Evolutionary conservation across 2,329 filamentous ascomycete species (phyloP).

Genomic region (Sclerotinia trifoliorum): DNA sequence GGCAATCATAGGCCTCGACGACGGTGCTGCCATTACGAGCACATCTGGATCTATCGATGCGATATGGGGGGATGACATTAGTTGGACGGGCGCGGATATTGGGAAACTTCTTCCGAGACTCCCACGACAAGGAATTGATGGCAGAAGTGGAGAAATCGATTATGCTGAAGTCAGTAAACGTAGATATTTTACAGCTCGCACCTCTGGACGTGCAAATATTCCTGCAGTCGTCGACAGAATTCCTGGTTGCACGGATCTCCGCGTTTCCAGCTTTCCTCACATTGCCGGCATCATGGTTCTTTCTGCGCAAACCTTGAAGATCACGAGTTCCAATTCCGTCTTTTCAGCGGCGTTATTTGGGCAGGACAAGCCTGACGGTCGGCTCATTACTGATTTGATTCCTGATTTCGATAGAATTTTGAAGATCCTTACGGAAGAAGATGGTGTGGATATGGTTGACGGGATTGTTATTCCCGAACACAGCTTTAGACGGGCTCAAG

Average conservation of each 20-base stretch:
- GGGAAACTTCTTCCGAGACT: slow-evolving; percentile 77
- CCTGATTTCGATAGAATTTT: slow-evolving; percentile 85
- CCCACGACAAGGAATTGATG: slow-evolving; percentile 71
- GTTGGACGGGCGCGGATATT: slow-evolving; percentile 69
- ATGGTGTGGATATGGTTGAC: slow-evolving; percentile 78
- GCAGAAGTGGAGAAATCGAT: slow-evolving; percentile 70
- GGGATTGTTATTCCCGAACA: slow-evolving; percentile 98
- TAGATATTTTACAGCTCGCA: slow-evolving; percentile 82
- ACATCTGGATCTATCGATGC: slow-evolving; percentile 73
- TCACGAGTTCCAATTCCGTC: slow-evolving; percentile 91
- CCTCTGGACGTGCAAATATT: slow-evolving; percentile 73
- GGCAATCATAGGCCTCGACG: slow-evolving; percentile 72
- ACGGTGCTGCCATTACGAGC: slow-evolving; percentile 69
- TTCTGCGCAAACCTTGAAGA: slow-evolving; percentile 71
- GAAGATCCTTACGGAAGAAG: slow-evolving; percentile 78
- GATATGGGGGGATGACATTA: slow-evolving; percentile 77
- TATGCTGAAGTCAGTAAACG: slow-evolving; percentile 70
- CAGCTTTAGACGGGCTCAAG: slow-evolving; percentile 86
- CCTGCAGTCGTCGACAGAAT: slow-evolving; percentile 79
- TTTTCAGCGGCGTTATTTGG: slow-evolving; percentile 93
- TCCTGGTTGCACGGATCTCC: slow-evolving; percentile 66
- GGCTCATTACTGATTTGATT: slow-evolving; percentile 75
- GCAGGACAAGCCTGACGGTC: slow-evolving; percentile 77
- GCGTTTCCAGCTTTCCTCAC: slow-evolving; percentile 91
- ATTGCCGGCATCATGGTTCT: slow-evolving; percentile 96